phyloP scores from a whole-genome alignment of 306 rosid species.

The Vicia faba region DNA sequence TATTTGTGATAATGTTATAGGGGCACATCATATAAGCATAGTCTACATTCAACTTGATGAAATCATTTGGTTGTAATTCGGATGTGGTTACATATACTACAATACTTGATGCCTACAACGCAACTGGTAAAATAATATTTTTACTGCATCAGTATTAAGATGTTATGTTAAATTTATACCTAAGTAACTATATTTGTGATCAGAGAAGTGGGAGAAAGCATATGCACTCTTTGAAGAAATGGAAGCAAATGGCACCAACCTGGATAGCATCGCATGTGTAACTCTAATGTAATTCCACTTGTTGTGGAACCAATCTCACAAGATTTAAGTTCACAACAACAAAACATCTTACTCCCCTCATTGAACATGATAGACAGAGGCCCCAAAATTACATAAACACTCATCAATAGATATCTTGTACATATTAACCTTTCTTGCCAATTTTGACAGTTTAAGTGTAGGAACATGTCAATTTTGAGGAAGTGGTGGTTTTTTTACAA shows the following conservation, averaged over 20 bases:
- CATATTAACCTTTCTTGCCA: constrained; percentile 3
- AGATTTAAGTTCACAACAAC: too few relatives aligned
- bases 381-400: constrained; percentile 1
- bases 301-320: background rate
- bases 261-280: constrained; percentile 76
- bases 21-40: constrained; percentile 72
- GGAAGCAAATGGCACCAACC: constrained; percentile 62
- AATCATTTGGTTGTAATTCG: constrained; percentile 62
- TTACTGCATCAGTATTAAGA: constrained; percentile 32
- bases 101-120: constrained; percentile 75
- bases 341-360: background rate
- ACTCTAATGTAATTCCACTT: constrained; percentile 47
- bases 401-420: background rate
- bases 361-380: background rate
- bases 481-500: constrained; percentile 7
- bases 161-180: constrained; percentile 1
- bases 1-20: constrained; percentile 48
- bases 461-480: constrained; percentile 17
- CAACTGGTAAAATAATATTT: constrained; percentile 55
- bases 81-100: constrained; percentile 83
- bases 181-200: constrained; percentile 33
- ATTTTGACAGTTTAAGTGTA: background rate
- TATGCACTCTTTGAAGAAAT: constrained; percentile 73
- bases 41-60: constrained; percentile 69
- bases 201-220: constrained; percentile 87